Conservation (phyloP, 352 stramenopile species). For the Phytophthora megakarya region DNA sequence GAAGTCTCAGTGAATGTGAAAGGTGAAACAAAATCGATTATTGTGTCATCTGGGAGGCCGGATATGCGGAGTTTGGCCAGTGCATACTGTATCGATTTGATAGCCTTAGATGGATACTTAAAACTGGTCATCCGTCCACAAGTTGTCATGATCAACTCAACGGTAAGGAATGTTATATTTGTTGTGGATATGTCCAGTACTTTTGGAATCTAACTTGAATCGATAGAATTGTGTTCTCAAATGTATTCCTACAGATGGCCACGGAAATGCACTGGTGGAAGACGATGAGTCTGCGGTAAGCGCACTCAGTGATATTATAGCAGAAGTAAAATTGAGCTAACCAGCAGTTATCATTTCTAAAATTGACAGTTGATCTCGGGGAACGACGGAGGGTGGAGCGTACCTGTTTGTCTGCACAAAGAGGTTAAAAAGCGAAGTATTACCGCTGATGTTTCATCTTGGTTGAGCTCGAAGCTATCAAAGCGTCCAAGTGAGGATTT, state of each 20-base stretch:
- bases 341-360: neutral
- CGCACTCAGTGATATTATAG: neutral
- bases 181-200: neutral
- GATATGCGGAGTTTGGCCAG: conserved; percentile 26
- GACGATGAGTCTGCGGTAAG: conserved; percentile 26
- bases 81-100: conserved; percentile 46
- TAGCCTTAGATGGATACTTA: conserved; percentile 34
- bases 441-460: conserved; percentile 53
- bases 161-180: conserved; percentile 47
- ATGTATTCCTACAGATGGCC: conserved; percentile 33
- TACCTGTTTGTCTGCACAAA: conserved; percentile 53
- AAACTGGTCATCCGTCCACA: conserved; percentile 50
- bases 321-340: conserved; percentile 2
- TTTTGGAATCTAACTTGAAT: conserved; percentile 12
- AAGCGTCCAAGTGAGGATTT: conserved; percentile 45
- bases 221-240: conserved; percentile 31
- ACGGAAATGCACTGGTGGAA: conserved; percentile 19
- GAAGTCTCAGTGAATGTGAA: conserved; percentile 35
- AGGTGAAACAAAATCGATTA: conserved; percentile 39
- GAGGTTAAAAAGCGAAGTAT: conserved; percentile 53
- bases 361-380: conserved; percentile 37
- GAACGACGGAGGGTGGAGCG: conserved; percentile 44
- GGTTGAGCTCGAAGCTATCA: conserved; percentile 56
- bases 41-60: conserved; percentile 18
- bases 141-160: conserved; percentile 64